phyloP scores from a whole-genome alignment of 805 yeast genomes.

The Candida ficus region DNA sequence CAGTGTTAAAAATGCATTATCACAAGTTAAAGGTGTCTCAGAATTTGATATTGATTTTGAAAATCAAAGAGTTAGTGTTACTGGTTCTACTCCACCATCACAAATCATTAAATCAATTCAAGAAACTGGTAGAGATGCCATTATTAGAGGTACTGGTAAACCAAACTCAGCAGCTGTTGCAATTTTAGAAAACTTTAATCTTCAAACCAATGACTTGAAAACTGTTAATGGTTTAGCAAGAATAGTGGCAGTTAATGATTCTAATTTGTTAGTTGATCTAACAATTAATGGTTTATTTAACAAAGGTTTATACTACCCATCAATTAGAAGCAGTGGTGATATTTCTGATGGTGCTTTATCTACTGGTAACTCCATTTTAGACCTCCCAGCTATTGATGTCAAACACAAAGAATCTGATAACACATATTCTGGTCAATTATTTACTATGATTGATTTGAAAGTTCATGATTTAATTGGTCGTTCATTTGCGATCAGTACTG shows the following conservation, averaged over 20 bases:
- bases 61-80: constrained; percentile 58
- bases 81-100: constrained; percentile 75
- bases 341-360: constrained; percentile 66
- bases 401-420: constrained; percentile 4
- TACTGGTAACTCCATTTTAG: constrained; percentile 49
- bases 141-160: constrained; percentile 85
- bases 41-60: constrained; percentile 51
- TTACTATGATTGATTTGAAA: constrained; percentile 38
- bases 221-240: constrained; percentile 87
- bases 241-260: constrained; percentile 59
- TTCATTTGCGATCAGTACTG: constrained; percentile 32
- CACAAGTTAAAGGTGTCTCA: constrained; percentile 44
- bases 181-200: constrained; percentile 68
- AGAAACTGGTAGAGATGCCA: constrained; percentile 78
- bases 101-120: constrained; percentile 63
- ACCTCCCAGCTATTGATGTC: constrained; percentile 28
- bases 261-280: constrained; percentile 63
- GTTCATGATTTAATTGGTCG: constrained; percentile 69
- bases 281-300: constrained; percentile 61
- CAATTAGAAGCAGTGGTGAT: constrained; percentile 68
- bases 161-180: constrained; percentile 90
- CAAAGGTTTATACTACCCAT: constrained; percentile 64
- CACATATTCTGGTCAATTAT: constrained; percentile 40
- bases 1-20: constrained; percentile 37
- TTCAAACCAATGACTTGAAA: constrained; percentile 24